phyloP scores from a whole-genome alignment of 148 eudicot genomes.

The Persicaria tinctoria region DNA sequence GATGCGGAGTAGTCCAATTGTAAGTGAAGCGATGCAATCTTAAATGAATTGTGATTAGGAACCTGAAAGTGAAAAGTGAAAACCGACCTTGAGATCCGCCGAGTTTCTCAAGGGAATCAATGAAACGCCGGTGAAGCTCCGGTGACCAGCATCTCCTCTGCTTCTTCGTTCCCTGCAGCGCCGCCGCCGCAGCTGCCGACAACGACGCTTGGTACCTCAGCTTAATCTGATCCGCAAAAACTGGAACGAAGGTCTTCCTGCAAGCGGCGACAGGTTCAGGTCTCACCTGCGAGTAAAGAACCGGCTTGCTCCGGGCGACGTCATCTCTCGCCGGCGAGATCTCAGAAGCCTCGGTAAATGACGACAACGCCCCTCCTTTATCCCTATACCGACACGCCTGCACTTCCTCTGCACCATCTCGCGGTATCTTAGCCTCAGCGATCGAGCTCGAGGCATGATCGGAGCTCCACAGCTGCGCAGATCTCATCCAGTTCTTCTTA shows the following conservation, averaged over 20 bases:
- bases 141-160: slow-evolving; percentile 43
- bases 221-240: background rate
- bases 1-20: background rate
- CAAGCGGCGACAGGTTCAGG: background rate
- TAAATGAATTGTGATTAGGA: background rate
- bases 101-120: slow-evolving; percentile 33
- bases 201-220: background rate
- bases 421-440: background rate
- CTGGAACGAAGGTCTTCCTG: background rate
- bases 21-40: background rate
- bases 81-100: slow-evolving; percentile 42
- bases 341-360: slow-evolving; percentile 9
- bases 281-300: background rate
- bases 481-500: slow-evolving; percentile 55
- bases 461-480: slow-evolving; percentile 53
- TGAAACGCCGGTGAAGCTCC: slow-evolving; percentile 35
- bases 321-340: slow-evolving; percentile 1
- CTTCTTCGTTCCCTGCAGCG: slow-evolving; percentile 24
- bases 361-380: slow-evolving; percentile 25
- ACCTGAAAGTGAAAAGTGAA: background rate
- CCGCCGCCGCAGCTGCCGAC: background rate
- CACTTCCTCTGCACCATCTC: slow-evolving; percentile 1
- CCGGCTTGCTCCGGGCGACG: background rate
- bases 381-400: slow-evolving; percentile 2
- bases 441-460: slow-evolving; percentile 9